Base-by-base conservation (phyloP, 345 rosid genomes). In the Orychophragmus violaceus region DNA sequence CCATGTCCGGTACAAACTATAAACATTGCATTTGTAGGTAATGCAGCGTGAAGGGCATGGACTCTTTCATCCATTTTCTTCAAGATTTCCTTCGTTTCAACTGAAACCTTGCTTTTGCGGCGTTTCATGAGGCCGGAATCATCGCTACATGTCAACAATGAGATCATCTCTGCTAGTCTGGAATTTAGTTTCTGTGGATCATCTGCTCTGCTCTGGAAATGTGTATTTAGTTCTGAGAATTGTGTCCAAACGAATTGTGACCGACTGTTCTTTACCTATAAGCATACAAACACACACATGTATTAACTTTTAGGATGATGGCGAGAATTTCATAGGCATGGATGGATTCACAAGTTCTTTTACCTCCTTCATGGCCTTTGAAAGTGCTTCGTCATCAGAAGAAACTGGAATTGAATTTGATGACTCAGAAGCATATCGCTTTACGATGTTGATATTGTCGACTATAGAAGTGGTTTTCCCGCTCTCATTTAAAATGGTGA, bases 1-100 rank as follows among this genome's bases (percentile, higher is more conserved):
- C 99, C 99, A 70, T 91, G 99, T 56, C 96, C 99, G 0, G 99
- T 87, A 84, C 95, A 94, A 71, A 94, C 79, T 77, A 91, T 84
- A 54, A 94, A 78, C 97, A 94, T 81, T 57, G 95, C 61, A 70
- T 91, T 94, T 7, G 83, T 74, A 3, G 99, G 96, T 69, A 94
- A 78, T 27, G 89, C 75, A 5, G 74, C 59, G 69, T 83, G 76
- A 27, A 87, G 79, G 55, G 80, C 69, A 10, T 74, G 70, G 60
- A 91, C 76, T 72, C 87, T 82, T 8, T 78, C 67, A 39, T 94
- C 78, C 72, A 87, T 75, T 53, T 78, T 76, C 62, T 70, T 68
- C 5, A 89, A 71, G 52, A 94, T 81, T 53, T 83, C 87, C 76
- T 85, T 83, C 3, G 89, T 78, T 72, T 91, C 95, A 37, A 72